Conservation (phyloP, 257 asterid genomes). For the Solanum tarijense region DNA sequence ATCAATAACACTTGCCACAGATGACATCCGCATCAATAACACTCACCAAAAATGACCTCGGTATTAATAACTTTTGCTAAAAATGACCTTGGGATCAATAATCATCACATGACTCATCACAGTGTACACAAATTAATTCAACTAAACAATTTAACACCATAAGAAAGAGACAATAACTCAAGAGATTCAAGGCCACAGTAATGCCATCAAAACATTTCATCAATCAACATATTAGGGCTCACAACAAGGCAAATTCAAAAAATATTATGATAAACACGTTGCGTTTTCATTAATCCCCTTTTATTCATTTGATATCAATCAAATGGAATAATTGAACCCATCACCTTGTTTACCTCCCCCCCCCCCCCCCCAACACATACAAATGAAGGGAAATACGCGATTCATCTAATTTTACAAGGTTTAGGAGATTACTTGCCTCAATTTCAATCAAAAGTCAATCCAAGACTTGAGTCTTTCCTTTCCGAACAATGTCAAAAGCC, state of each 20-base stretch:
- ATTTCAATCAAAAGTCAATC: background rate
- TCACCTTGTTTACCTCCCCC: background rate
- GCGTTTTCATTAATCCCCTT: background rate
- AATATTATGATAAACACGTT: too few relatives aligned
- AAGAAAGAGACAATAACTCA: background rate
- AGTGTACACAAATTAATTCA: background rate
- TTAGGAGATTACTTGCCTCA: background rate
- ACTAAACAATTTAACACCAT: background rate
- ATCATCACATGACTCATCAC: background rate
- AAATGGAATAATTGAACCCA: background rate
- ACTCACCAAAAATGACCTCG: background rate
- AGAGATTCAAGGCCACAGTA: background rate
- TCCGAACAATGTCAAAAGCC: background rate
- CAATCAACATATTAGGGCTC: background rate
- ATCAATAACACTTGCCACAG: background rate
- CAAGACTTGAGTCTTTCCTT: background rate
- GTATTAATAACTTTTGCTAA: too few relatives aligned
- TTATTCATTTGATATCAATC: too few relatives aligned
- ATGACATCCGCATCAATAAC: background rate
- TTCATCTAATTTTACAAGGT: background rate
- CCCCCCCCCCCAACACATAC: background rate
- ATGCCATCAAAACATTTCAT: background rate
- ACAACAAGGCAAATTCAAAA: background rate
- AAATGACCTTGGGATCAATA: background rate
- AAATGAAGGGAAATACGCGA: background rate